Percentiles rank a stretch among this genome's conserved stretches.
phyloP scores from a whole-genome alignment of 768 basidiomycete genomes.

The Cytidiella melzeri region DNA sequence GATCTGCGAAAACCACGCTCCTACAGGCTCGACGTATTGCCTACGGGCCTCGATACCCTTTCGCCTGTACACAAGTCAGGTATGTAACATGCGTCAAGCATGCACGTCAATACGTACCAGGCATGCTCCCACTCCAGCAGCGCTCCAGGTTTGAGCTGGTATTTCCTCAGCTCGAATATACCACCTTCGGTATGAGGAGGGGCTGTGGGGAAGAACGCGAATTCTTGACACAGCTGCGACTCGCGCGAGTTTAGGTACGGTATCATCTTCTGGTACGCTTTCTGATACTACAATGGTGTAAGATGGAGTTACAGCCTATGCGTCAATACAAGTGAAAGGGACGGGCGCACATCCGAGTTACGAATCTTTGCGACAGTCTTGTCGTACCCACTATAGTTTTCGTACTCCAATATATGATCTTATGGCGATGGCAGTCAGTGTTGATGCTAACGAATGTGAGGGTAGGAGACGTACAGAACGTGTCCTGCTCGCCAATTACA shows the following conservation, averaged over 20 bases:
- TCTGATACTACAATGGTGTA: slow-evolving; percentile 59
- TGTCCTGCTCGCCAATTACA: slow-evolving; percentile 84
- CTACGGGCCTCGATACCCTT: slow-evolving; percentile 90
- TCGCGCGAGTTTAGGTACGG: slow-evolving; percentile 71
- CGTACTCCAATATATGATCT: slow-evolving; percentile 85
- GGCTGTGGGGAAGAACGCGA: slow-evolving; percentile 89
- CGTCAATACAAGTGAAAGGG: slow-evolving; percentile 1
- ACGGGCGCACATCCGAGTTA: slow-evolving; percentile 52
- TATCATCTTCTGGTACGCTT: slow-evolving; percentile 67
- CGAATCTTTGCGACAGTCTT: slow-evolving; percentile 59
- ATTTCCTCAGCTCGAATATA: slow-evolving; percentile 88
- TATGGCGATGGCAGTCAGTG: not conserved
- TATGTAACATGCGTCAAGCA: too few relatives aligned
- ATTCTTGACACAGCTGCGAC: slow-evolving; percentile 84
- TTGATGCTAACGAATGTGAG: not conserved
- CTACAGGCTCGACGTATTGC: slow-evolving; percentile 79
- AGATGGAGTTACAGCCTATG: not conserved
- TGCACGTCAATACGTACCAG: slow-evolving; percentile 47
- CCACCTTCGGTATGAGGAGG: slow-evolving; percentile 86
- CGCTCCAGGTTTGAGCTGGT: slow-evolving; percentile 83
- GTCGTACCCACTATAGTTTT: slow-evolving; percentile 89
- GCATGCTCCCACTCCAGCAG: slow-evolving; percentile 93
- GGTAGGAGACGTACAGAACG: slow-evolving; percentile 48
- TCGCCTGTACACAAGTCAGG: slow-evolving; percentile 66
- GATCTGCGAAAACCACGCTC: slow-evolving; percentile 90